A percentile compares a stretch with the other conserved stretches of the same genome.
Evolutionary conservation across 2,329 filamentous ascomycete species (phyloP).

Genomic region (Phaeosphaeriaceae sp.): DNA sequence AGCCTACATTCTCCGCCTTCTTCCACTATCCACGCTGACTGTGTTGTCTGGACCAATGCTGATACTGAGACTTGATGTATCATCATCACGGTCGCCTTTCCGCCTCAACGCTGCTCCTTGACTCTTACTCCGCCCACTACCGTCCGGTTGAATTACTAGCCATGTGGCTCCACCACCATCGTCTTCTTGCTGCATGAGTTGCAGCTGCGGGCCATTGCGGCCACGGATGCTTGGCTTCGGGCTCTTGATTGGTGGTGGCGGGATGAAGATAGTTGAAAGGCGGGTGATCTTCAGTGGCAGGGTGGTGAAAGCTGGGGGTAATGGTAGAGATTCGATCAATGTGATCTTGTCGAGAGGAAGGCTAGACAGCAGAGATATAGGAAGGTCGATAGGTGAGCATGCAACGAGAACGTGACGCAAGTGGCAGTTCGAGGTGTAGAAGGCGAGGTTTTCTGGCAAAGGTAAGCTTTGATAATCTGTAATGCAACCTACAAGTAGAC

Average conservation of each 20-base stretch:
- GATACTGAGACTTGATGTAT: slow-evolving; percentile 44
- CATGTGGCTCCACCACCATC: slow-evolving; percentile 43
- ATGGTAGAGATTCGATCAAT: slow-evolving; percentile 40
- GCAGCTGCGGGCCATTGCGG: slow-evolving; percentile 36
- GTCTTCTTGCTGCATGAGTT: slow-evolving; percentile 47
- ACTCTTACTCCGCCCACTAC: slow-evolving; percentile 36
- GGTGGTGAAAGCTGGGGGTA: slow-evolving; percentile 35
- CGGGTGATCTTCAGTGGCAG: slow-evolving; percentile 38
- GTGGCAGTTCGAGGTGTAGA: slow-evolving; percentile 44
- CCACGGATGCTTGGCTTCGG: slow-evolving; percentile 27
- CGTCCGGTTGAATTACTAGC: slow-evolving; percentile 45
- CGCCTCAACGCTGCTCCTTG: slow-evolving; percentile 26
- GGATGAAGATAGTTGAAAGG: slow-evolving; percentile 37
- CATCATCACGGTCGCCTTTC: slow-evolving; percentile 36
- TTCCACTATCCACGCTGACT: slow-evolving; percentile 47
- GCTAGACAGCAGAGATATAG: slow-evolving; percentile 38
- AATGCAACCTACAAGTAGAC: background rate
- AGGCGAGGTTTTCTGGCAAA: slow-evolving; percentile 40
- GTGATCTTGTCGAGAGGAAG: slow-evolving; percentile 44
- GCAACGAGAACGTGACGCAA: slow-evolving; percentile 45
- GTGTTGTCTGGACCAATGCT: slow-evolving; percentile 48
- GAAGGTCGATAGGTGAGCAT: slow-evolving; percentile 40
- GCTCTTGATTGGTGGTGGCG: slow-evolving; percentile 35
- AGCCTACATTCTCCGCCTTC: slow-evolving; percentile 32
- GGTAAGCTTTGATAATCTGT: slow-evolving; percentile 11